A percentile compares a stretch with the other conserved stretches of the same genome.
phyloP scores from a whole-genome alignment of 163 green algal genomes.

The Chlamydomonas reinhardtii region DNA sequence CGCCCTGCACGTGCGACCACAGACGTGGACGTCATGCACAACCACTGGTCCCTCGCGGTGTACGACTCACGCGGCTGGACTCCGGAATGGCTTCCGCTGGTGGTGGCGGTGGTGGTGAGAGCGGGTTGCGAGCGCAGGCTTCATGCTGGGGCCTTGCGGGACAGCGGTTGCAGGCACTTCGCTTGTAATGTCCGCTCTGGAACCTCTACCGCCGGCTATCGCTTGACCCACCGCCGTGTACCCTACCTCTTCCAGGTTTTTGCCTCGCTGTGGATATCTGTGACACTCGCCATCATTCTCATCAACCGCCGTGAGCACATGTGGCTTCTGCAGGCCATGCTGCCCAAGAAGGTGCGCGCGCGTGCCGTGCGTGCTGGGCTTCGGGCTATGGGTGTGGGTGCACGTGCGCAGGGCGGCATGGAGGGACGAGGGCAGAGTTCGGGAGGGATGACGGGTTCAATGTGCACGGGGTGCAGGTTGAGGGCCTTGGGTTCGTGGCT shows the following conservation, averaged over 20 bases:
- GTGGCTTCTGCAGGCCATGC: conserved; percentile 50
- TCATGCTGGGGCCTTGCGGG: too few relatives aligned
- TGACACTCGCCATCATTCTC: conserved; percentile 19
- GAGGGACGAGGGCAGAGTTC: too few relatives aligned
- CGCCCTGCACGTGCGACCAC: too few relatives aligned
- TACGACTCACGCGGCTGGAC: conserved; percentile 30
- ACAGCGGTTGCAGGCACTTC: too few relatives aligned
- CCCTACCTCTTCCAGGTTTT: background rate
- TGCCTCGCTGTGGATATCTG: conserved; percentile 2
- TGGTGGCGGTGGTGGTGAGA: conserved; percentile 9
- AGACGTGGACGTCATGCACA: conserved; percentile 13
- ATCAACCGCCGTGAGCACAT: conserved; percentile 50
- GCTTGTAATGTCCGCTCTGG: too few relatives aligned
- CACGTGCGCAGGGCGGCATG: too few relatives aligned
- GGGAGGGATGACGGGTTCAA: too few relatives aligned
- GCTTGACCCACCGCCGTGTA: too few relatives aligned
- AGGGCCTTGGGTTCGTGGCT: too few relatives aligned
- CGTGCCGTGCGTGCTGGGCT: background rate
- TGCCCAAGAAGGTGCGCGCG: conserved; percentile 36
- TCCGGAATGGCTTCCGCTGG: conserved; percentile 18
- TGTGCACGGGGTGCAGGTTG: too few relatives aligned
- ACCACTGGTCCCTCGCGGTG: conserved; percentile 32
- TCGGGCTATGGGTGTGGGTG: background rate
- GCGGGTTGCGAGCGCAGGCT: too few relatives aligned
- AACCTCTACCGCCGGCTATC: too few relatives aligned